phyloP scores from a whole-genome alignment of 2,329 filamentous ascomycete genomes.

The Rutstroemia sp. region DNA sequence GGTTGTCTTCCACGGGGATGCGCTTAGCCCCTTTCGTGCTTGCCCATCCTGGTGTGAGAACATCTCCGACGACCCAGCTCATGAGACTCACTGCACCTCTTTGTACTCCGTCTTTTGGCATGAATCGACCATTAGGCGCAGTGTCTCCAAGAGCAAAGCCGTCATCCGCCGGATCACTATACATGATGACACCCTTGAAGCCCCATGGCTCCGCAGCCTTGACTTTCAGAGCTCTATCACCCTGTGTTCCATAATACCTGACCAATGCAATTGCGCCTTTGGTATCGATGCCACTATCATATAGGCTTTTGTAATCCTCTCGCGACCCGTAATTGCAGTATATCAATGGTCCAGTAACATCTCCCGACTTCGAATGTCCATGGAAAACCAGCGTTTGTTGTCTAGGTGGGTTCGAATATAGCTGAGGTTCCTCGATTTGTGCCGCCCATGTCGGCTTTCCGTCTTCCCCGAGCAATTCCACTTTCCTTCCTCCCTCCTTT shows the following conservation, averaged over 20 bases:
- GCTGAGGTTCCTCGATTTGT: conserved; percentile 72
- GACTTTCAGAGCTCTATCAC: conserved; percentile 71
- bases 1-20: conserved; percentile 60
- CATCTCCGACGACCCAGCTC: conserved; percentile 81
- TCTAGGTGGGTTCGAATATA: conserved; percentile 52
- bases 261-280: conserved; percentile 80
- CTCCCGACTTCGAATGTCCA: conserved; percentile 78
- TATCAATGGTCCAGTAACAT: conserved; percentile 77
- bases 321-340: conserved; percentile 89
- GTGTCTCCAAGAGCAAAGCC: conserved; percentile 67
- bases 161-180: conserved; percentile 82
- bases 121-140: conserved; percentile 70
- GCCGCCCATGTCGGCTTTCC: conserved; percentile 68
- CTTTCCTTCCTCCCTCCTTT: conserved; percentile 63
- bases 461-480: conserved; percentile 69
- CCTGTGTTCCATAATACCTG: conserved; percentile 67
- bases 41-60: conserved; percentile 83
- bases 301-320: conserved; percentile 70
- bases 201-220: conserved; percentile 84
- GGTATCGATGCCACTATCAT: conserved; percentile 63
- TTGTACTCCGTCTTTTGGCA: conserved; percentile 77
- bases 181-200: conserved; percentile 81
- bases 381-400: conserved; percentile 77
- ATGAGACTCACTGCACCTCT: conserved; percentile 73
- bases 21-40: conserved; percentile 60